Conservation (phyloP, 208 protist species). For the Blechomonas ayalai region DNA sequence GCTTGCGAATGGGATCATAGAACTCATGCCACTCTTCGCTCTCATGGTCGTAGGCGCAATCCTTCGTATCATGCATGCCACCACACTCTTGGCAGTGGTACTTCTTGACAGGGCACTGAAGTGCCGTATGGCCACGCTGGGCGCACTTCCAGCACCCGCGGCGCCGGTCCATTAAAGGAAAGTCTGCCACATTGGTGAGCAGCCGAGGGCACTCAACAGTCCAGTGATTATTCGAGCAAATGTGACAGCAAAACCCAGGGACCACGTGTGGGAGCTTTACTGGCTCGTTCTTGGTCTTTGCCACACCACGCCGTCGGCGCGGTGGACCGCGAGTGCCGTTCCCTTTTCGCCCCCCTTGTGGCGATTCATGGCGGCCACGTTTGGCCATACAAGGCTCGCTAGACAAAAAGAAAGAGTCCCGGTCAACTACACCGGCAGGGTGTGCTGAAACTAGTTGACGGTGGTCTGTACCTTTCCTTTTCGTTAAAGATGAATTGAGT, state of each 20-base stretch:
- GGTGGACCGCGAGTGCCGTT: conserved; percentile 9
- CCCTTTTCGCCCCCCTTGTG: conserved; percentile 5
- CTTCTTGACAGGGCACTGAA: conserved; percentile 49
- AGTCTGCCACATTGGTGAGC: conserved; percentile 26
- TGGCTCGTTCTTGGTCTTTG: conserved; percentile 2
- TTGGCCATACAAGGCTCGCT: too few relatives aligned
- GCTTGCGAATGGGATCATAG: conserved; percentile 35
- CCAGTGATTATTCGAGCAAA: conserved; percentile 79
- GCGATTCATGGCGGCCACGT: conserved; percentile 12
- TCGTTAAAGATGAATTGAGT: too few relatives aligned
- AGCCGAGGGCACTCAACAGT: conserved; percentile 65
- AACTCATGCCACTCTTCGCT: conserved; percentile 86
- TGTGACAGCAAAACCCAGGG: conserved; percentile 60
- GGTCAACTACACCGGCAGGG: too few relatives aligned
- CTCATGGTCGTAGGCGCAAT: conserved; percentile 72
- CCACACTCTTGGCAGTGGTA: conserved; percentile 76
- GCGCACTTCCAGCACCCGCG: conserved; percentile 72
- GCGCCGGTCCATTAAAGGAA: conserved; percentile 43
- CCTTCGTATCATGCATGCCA: conserved; percentile 68
- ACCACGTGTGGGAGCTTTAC: conserved; percentile 12
- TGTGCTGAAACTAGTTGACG: too few relatives aligned
- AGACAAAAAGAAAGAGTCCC: too few relatives aligned
- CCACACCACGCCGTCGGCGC: too few relatives aligned
- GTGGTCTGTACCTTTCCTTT: too few relatives aligned
- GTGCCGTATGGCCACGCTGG: conserved; percentile 55